Conservation (phyloP, 306 rosid genomes). For the Psophocarpus tetragonolobus region DNA sequence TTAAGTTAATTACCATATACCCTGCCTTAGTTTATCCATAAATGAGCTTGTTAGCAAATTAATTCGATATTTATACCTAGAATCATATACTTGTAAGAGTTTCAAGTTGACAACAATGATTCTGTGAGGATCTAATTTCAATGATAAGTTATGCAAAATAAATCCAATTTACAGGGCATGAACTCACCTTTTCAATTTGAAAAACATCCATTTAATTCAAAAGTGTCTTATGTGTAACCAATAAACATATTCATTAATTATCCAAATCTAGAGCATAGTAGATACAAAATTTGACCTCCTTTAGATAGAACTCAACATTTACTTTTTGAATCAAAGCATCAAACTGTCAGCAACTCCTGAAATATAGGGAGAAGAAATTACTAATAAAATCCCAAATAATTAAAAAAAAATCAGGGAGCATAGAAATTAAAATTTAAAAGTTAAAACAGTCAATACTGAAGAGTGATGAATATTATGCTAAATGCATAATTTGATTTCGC, state of each 20-base stretch:
- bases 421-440: not conserved
- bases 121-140: not conserved
- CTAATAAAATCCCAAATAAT: slow-evolving; percentile 14
- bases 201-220: slow-evolving; percentile 20
- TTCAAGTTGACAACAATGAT: not conserved
- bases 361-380: slow-evolving; percentile 34
- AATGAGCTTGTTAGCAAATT: not conserved
- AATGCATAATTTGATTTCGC: slow-evolving; percentile 1
- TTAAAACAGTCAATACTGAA: not conserved
- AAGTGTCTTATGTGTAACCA: slow-evolving; percentile 17
- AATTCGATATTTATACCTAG: not conserved
- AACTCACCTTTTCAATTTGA: slow-evolving; percentile 24
- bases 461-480: not conserved
- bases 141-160: not conserved
- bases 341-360: slow-evolving; percentile 94
- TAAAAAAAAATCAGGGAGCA: slow-evolving; percentile 4
- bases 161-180: slow-evolving; percentile 14
- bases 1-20: not conserved
- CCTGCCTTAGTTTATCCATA: not conserved
- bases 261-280: slow-evolving; percentile 21
- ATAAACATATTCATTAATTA: slow-evolving; percentile 27
- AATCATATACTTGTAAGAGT: not conserved
- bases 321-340: slow-evolving; percentile 38
- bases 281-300: slow-evolving; percentile 34
- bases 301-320: slow-evolving; percentile 44